Percentiles rank a stretch among this genome's conserved stretches.
These are phyloP conservation scores for Venturiaceae sp. DNA, from an alignment of 2,329 filamentous ascomycete genomes.

Conservation along the genomic window DNA sequence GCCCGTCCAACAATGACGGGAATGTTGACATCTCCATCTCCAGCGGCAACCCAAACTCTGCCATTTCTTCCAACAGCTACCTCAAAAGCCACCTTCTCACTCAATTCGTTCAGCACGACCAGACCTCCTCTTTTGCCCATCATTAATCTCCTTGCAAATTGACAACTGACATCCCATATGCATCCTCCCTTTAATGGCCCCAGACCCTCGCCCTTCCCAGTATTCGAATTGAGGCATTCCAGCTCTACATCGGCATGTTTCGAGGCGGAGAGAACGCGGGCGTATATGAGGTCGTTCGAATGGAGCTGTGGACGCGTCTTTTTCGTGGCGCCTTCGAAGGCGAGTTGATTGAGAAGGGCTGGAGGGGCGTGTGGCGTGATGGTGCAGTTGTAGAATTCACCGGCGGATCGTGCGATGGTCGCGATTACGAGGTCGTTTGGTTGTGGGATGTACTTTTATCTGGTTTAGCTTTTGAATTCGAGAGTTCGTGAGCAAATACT, in stretches of 20 bases:
- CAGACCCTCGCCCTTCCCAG: conserved; percentile 80
- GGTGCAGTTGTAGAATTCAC: conserved; percentile 71
- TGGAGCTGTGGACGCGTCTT: conserved; percentile 78
- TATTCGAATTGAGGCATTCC: conserved; percentile 71
- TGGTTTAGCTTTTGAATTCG: conserved; percentile 18
- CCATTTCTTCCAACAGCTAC: conserved; percentile 91
- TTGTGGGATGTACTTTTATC: conserved; percentile 62
- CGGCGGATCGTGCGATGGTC: conserved; percentile 64
- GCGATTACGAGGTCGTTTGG: conserved; percentile 83
- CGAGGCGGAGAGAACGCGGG: conserved; percentile 67
- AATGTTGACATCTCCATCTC: conserved; percentile 53
- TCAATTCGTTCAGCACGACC: conserved; percentile 70
- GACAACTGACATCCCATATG: conserved; percentile 70
- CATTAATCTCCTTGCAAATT: conserved; percentile 67
- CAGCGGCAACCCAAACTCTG: conserved; percentile 78
- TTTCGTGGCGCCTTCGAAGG: conserved; percentile 88
- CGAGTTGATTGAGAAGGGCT: conserved; percentile 71
- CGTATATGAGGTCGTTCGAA: conserved; percentile 75
- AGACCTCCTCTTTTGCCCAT: conserved; percentile 46
- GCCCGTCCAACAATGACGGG: conserved; percentile 72
- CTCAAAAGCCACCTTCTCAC: conserved; percentile 78
- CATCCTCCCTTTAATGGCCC: conserved; percentile 79
- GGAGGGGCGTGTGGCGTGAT: conserved; percentile 54
- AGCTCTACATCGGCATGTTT: conserved; percentile 83
- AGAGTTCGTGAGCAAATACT: conserved; percentile 16